A percentile compares a stretch with the other conserved stretches of the same genome.
phyloP scores from a whole-genome alignment of 2,329 filamentous ascomycete species.

The Monosporascus ibericus region DNA sequence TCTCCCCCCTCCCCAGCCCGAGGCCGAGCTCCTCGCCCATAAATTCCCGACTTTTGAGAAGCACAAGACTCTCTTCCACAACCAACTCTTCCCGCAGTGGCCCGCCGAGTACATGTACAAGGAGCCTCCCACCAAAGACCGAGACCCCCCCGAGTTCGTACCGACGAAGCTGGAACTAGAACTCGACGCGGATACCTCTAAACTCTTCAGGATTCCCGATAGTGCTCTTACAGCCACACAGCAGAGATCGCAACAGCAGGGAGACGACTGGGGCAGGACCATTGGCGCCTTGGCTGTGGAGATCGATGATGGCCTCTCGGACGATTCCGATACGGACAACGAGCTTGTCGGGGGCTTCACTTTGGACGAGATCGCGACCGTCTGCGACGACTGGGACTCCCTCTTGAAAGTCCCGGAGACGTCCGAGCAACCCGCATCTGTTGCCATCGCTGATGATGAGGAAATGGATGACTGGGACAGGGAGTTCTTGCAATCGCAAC shows the following conservation, averaged over 20 bases:
- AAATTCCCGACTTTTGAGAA: constrained; percentile 77
- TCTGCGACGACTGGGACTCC: constrained; percentile 81
- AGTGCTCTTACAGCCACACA: constrained; percentile 48
- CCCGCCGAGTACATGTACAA: constrained; percentile 74
- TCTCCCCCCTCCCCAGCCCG: constrained; percentile 64
- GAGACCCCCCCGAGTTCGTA: constrained; percentile 59
- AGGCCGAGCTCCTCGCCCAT: constrained; percentile 69
- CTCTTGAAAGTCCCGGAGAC: constrained; percentile 38
- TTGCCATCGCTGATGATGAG: constrained; percentile 34
- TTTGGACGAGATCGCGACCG: constrained; percentile 73
- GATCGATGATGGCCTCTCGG: constrained; percentile 30
- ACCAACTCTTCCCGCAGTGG: constrained; percentile 76
- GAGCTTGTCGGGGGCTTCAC: constrained; percentile 70
- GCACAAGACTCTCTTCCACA: constrained; percentile 70
- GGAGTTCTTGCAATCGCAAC: constrained; percentile 47
- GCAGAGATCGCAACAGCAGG: constrained; percentile 40
- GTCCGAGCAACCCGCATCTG: constrained; percentile 15
- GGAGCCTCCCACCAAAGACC: constrained; percentile 67
- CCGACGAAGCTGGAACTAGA: constrained; percentile 88
- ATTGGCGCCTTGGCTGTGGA: constrained; percentile 36
- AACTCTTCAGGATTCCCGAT: constrained; percentile 71
- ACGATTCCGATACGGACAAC: constrained; percentile 44
- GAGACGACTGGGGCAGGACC: constrained; percentile 42
- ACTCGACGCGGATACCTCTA: constrained; percentile 78
- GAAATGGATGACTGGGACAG: constrained; percentile 59